Conservation (phyloP, 2,329 filamentous ascomycete species). For the Pseudogymnoascus sp. region DNA sequence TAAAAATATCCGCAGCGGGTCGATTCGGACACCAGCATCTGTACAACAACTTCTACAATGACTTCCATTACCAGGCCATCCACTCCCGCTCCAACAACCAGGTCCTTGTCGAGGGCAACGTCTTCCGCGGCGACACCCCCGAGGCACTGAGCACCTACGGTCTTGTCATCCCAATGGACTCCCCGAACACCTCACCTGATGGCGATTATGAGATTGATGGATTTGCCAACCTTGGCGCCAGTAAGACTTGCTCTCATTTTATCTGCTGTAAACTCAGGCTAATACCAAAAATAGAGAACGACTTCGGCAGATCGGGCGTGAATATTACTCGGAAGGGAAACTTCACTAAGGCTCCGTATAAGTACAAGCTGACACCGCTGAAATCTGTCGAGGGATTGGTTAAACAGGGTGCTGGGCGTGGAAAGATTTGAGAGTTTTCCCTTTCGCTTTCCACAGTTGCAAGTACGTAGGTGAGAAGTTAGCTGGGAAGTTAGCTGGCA, state of each 20-base stretch:
- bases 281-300: slow-evolving; percentile 33
- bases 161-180: slow-evolving; percentile 48
- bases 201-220: slow-evolving; percentile 50
- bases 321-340: slow-evolving; percentile 48
- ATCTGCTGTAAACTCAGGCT: not conserved
- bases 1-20: slow-evolving; percentile 43
- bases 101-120: slow-evolving; percentile 44
- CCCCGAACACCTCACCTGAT: slow-evolving; percentile 47
- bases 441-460: not conserved
- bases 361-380: not conserved
- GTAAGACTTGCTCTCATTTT: slow-evolving; percentile 32
- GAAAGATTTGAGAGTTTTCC: not conserved
- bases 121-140: slow-evolving; percentile 41
- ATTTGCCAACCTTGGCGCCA: slow-evolving; percentile 47
- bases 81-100: slow-evolving; percentile 45
- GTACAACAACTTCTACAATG: slow-evolving; percentile 45
- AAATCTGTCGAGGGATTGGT: not conserved
- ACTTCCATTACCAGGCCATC: slow-evolving; percentile 43
- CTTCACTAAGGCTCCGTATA: slow-evolving; percentile 37
- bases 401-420: not conserved
- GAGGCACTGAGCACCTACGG: slow-evolving; percentile 50
- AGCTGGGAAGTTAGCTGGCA: not conserved
- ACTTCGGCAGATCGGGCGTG: slow-evolving; percentile 42
- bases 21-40: slow-evolving; percentile 45
- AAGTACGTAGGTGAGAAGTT: not conserved